Evolutionary conservation across 129 eudicot species (phyloP).

Genomic region (Arctium minus): DNA sequence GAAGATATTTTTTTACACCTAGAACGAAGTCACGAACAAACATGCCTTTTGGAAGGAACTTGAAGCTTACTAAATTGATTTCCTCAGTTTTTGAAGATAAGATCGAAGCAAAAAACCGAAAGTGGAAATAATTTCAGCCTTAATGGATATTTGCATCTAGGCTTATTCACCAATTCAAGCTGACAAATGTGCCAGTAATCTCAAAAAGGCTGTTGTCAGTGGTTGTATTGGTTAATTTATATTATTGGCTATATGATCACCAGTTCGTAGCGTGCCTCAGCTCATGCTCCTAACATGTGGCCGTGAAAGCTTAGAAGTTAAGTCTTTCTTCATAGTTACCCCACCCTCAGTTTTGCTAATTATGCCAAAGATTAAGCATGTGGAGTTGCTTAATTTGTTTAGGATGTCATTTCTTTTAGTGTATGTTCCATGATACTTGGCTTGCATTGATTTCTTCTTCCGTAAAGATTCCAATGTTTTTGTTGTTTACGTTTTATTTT

Average conservation of each 20-base stretch:
- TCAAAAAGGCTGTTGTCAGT: not conserved
- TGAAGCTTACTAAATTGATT: not conserved
- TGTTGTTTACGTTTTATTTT: not conserved
- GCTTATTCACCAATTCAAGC: not conserved
- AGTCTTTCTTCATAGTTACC: not conserved
- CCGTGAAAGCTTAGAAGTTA: not conserved
- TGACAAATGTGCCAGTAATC: not conserved
- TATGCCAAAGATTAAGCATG: not conserved
- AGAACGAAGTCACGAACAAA: no score
- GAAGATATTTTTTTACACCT: not conserved
- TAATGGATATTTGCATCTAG: not conserved
- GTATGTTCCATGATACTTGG: not conserved
- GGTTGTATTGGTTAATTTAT: constrained; percentile 1
- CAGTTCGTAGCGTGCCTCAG: not conserved
- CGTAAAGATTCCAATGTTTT: not conserved
- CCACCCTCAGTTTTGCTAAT: not conserved
- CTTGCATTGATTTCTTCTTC: constrained; percentile 10
- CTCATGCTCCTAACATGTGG: not conserved
- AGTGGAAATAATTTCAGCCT: not conserved
- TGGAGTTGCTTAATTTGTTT: constrained; percentile 3
- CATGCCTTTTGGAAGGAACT: no score
- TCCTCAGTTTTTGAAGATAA: not conserved
- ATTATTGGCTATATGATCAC: not conserved
- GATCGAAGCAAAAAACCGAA: not conserved
- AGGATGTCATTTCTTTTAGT: not conserved